Conservation (phyloP, 345 rosid species). For the Sapria himalayana region DNA sequence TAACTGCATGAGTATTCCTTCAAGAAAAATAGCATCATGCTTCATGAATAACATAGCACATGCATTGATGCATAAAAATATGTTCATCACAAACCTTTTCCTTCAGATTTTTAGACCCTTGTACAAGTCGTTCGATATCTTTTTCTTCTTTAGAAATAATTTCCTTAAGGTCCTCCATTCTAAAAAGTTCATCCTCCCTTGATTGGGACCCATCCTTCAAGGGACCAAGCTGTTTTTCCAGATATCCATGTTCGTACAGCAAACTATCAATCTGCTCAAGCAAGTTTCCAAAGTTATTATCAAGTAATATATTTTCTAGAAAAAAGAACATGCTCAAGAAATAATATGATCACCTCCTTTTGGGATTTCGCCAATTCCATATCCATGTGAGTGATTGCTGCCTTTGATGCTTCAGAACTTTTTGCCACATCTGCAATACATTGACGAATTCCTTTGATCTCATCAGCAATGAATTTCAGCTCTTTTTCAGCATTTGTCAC, state of each 20-base stretch:
- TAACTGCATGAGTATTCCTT: too few relatives aligned
- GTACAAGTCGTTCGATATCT: conserved; percentile 42
- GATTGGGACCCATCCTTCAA: conserved; percentile 68
- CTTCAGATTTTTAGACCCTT: conserved; percentile 60
- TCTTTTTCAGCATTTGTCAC: conserved; percentile 52
- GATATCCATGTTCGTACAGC: conserved; percentile 43
- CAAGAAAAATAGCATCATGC: too few relatives aligned
- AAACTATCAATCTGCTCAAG: conserved; percentile 57
- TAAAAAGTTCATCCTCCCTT: conserved; percentile 44
- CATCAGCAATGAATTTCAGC: conserved; percentile 33
- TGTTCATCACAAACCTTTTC: conserved; percentile 28
- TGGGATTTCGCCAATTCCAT: conserved; percentile 80
- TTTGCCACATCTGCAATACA: conserved; percentile 45
- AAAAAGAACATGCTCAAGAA: too few relatives aligned
- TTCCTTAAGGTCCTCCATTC: conserved; percentile 42
- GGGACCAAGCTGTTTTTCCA: conserved; percentile 59
- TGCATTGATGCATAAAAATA: too few relatives aligned
- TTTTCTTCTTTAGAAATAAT: conserved; percentile 39
- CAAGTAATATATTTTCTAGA: too few relatives aligned
- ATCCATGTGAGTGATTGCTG: conserved; percentile 33
- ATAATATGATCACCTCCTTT: conserved; percentile 57
- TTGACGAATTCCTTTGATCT: conserved; percentile 34
- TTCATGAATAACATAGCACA: too few relatives aligned
- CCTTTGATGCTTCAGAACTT: conserved; percentile 44
- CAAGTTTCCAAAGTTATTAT: neutral